Evolutionary conservation across 2,329 filamentous ascomycete species (phyloP).

Genomic region (Verticillium nubilum): DNA sequence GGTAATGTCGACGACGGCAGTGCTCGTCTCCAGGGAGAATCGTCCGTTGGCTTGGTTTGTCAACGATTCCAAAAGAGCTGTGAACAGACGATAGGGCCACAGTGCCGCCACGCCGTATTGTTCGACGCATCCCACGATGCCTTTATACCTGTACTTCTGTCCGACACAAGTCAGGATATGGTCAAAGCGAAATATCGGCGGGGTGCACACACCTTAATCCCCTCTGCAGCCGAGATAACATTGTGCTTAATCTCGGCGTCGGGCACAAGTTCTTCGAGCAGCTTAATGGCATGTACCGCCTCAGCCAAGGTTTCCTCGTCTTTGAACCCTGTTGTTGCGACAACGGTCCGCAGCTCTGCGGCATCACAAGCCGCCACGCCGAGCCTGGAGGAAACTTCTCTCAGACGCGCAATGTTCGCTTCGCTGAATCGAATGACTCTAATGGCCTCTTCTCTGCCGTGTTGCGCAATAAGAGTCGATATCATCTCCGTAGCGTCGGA

Average conservation of each 20-base stretch:
- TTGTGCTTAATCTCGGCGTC: background rate
- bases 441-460: background rate
- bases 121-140: background rate
- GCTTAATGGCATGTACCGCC: background rate
- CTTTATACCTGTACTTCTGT: background rate
- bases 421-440: background rate
- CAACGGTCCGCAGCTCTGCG: background rate
- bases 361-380: background rate
- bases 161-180: background rate
- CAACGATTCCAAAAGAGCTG: conserved; percentile 23
- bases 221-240: background rate
- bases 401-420: background rate
- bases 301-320: background rate
- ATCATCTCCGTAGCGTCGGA: background rate
- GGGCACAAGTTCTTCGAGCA: background rate
- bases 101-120: background rate
- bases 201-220: background rate
- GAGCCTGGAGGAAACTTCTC: background rate
- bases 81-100: conserved; percentile 9
- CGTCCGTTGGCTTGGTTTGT: background rate
- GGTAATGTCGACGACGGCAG: background rate
- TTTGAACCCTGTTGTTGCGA: background rate
- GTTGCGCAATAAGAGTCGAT: background rate
- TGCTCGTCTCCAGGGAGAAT: background rate
- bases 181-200: background rate